Evolutionary conservation across 192 early-diverging fungal species (phyloP), one percentile per base, ranked within the genome.

Genomic region (Umbelopsis sp.): DNA sequence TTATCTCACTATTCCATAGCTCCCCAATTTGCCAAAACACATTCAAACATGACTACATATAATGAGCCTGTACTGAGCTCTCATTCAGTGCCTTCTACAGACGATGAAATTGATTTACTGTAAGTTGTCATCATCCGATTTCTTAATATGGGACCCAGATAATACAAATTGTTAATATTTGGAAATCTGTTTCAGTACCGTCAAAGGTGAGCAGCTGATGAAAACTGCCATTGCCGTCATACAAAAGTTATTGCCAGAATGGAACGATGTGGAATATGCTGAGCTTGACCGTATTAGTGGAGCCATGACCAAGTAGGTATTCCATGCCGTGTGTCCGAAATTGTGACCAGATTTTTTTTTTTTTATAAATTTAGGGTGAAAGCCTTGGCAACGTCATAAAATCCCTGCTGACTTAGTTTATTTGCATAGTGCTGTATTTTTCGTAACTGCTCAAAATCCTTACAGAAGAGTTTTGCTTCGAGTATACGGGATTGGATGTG

Each of bases 401-500:
- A 9, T 55, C n/a, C 35, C 37, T 30, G 30, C 25, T 64, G 27
- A 15, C 18, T 52, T 80, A 81, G 74, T 73, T 82, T 7, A 75
- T 66, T 3, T 45, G 80, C 23, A 64, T 33, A 73, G 65, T 68
- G 74, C 78, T 9, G 72, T 80, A 18, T 80, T 80, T 23, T 73
- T 76, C 66, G 83, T 80, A 1, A 77, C 72, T n/a, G 71, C 69
- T 3, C 30, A 49, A 11, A 47, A 21, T 15, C 55, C 55, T 61
- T 61, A 61, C 30, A 71, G 66, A 30, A 51, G 71, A 27, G 33
- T 67, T 13, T 79, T 94, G 30, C 69, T 93, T 46, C 85, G 95
- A 23, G 82, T 97, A 1, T 97, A 97, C 71, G 95, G 95, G 1
- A 68, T 86, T 3, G 95, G 92, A 6, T 90, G 89, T 35, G 95